Evolutionary conservation across 768 basidiomycete species (phyloP), one percentile per base, ranked within the genome.

Genomic region (Royoungia palumana): DNA sequence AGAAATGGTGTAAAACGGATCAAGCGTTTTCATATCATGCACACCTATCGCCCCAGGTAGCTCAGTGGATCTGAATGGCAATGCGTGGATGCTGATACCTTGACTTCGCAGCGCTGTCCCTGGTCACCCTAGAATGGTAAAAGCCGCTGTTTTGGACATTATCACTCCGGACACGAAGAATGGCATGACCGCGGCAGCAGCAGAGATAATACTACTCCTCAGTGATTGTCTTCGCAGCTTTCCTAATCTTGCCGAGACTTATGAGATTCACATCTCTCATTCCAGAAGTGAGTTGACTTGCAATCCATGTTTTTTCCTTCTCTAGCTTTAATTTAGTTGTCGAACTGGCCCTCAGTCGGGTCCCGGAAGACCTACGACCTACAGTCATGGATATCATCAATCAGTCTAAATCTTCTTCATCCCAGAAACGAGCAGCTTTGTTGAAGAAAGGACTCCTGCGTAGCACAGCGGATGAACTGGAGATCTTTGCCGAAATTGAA

Each of bases 61-160:
- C 72, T 66, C 3, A 47, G n/a, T 17, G 9, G 47, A 6, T 11
- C 30, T 32, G 17, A 35, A 2, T 9, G 16, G 6, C 24, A n/a
- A 6, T 24, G 2, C 22, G 13, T 7, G 6, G 11, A 16, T 45
- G 35, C 35, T 60, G 39, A 62, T 47, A 38, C 2, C 12, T 24
- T 22, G 4, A 22, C 35, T 37, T 22, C 22, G 2, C 56, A 89
- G 87, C 49, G 64, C 76, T 19, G 78, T 83, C 22, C 75, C 83
- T 4, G 89, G 87, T 3, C 89, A 91, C 63, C 89, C 89, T 0
- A 81, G 80, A 53, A 72, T 76, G 41, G 74, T 76, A 46, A 89
- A 89, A 59, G 87, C 83, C 1, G 89, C 89, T 0, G 76, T 87
- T 19, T 83, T 91, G 53, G 90, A 94, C 63, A 89, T 94, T 44